phyloP scores from a whole-genome alignment of 2,329 filamentous ascomycete genomes.

The Talaromyces sp. region DNA sequence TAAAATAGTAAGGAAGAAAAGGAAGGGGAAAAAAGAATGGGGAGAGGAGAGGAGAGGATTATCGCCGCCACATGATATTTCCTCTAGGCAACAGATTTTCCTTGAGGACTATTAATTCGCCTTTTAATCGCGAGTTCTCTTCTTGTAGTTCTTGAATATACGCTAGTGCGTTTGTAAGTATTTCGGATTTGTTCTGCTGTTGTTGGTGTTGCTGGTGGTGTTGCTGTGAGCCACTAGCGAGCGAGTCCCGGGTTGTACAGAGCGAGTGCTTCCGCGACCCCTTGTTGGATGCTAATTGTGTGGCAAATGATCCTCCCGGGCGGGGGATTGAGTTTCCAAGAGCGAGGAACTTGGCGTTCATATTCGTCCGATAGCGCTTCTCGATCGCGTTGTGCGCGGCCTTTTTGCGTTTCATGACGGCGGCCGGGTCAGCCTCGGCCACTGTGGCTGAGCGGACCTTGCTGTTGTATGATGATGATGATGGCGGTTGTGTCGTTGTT shows the following conservation, averaged over 20 bases:
- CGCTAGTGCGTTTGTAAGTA: conserved; percentile 11
- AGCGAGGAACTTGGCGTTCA: conserved; percentile 37
- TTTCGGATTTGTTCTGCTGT: conserved; percentile 13
- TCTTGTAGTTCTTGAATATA: conserved; percentile 11
- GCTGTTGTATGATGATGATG: not conserved
- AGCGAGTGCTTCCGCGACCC: conserved; percentile 5
- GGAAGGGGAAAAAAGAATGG: not conserved
- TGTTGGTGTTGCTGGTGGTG: conserved; percentile 3
- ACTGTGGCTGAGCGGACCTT: conserved; percentile 5
- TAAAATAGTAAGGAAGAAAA: not conserved
- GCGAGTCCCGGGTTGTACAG: not conserved
- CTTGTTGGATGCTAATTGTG: conserved; percentile 7
- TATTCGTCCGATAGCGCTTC: conserved; percentile 38
- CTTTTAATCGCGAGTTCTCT: conserved; percentile 9
- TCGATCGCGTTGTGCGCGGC: conserved; percentile 38
- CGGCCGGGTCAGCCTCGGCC: conserved; percentile 12
- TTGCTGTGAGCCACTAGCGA: conserved; percentile 1
- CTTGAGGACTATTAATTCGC: conserved; percentile 10
- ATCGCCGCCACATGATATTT: conserved; percentile 12
- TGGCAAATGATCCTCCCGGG: not conserved
- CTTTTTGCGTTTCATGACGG: conserved; percentile 27
- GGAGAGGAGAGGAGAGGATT: not conserved
- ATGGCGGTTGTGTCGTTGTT: not conserved
- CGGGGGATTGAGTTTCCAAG: conserved; percentile 30
- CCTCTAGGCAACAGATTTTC: conserved; percentile 9